Evolutionary conservation across 768 basidiomycete species (phyloP), one percentile per base, ranked within the genome.

Genomic region (Obba rivulosa): DNA sequence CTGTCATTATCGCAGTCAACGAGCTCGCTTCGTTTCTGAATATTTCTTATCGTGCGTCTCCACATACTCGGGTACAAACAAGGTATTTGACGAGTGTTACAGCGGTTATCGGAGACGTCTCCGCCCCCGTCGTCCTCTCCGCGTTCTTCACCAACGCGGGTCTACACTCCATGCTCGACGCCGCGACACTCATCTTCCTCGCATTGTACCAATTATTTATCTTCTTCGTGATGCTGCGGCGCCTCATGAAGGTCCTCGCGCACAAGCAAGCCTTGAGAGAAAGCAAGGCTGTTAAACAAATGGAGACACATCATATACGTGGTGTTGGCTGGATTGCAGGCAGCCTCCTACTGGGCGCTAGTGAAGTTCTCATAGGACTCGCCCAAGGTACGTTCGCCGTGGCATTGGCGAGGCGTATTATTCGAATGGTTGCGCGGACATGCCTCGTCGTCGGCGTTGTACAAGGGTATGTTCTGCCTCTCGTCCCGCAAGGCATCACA

Each of bases 361-460:
- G 82, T 41, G 88, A 91, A 64, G 79, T 76, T 4, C 62, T 79
- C 5, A 57, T 83, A 9, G 88, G 86, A 1, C 88, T 87, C 54
- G 74, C 73, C 2, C 64, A 68, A 13, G 72, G 69, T 22, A 69
- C 70, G 8, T 87, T 87, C 57, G 76, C 71, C 1, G 55, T 75
- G 9, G 65, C 71, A 1, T 53, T 90, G 13, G 69, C 75, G 8
- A 72, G 88, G 34, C 76, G 87, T 14, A 66, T 80, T 18, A 50
- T 91, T 31, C 71, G 83, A 38, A 63, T 83, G 44, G 34, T 81
- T 10, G 71, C 73, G 2, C 72, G 85, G 40, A 74, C 70, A 0
- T 73, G 66, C 54, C 59, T 90, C 17, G 74, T 78, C 49, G 73
- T 83, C 46, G 88, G 87, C 16, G 53, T 82, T 18, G 65, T 80